Percentiles rank a stretch among this genome's conserved stretches.
These are phyloP conservation scores for Bretschneidera sinensis DNA, from an alignment of 345 rosid genomes.

Conservation along the genomic window DNA sequence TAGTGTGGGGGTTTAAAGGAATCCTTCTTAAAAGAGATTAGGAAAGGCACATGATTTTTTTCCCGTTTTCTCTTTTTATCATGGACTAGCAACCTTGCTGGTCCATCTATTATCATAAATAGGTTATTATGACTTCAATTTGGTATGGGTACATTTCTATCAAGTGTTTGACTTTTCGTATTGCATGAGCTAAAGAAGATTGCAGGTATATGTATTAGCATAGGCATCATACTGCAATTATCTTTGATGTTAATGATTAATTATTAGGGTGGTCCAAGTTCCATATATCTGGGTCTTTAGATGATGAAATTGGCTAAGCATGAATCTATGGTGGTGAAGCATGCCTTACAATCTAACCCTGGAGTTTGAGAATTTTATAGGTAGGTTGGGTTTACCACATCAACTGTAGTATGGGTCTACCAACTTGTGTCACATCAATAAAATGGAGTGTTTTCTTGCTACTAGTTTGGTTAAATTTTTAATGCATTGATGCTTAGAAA, in stretches of 20 bases:
- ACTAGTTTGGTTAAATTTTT: too few relatives aligned
- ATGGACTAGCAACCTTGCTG: conserved; percentile 32
- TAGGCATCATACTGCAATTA: too few relatives aligned
- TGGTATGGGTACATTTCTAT: conserved; percentile 9
- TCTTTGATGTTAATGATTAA: too few relatives aligned
- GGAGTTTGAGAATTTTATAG: too few relatives aligned
- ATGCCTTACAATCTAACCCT: too few relatives aligned
- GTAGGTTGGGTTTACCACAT: too few relatives aligned
- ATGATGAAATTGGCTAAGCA: conserved; percentile 8
- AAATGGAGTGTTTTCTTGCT: too few relatives aligned
- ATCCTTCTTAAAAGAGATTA: too few relatives aligned
- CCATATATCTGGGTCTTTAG: conserved; percentile 11
- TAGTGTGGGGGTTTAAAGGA: too few relatives aligned
- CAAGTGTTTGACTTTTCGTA: conserved; percentile 1
- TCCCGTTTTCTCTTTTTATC: conserved; percentile 25
- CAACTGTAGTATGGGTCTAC: too few relatives aligned
- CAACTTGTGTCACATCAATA: too few relatives aligned
- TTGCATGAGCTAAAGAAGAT: conserved; percentile 11
- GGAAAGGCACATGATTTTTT: conserved; percentile 15
- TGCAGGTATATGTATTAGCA: neutral
- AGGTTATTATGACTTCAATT: conserved; percentile 4
- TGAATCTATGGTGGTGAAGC: neutral
- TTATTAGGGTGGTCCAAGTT: neutral
- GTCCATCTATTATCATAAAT: conserved; percentile 23
- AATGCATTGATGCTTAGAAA: too few relatives aligned